phyloP scores from a whole-genome alignment of 352 stramenopile species.

The Phytophthora pini region DNA sequence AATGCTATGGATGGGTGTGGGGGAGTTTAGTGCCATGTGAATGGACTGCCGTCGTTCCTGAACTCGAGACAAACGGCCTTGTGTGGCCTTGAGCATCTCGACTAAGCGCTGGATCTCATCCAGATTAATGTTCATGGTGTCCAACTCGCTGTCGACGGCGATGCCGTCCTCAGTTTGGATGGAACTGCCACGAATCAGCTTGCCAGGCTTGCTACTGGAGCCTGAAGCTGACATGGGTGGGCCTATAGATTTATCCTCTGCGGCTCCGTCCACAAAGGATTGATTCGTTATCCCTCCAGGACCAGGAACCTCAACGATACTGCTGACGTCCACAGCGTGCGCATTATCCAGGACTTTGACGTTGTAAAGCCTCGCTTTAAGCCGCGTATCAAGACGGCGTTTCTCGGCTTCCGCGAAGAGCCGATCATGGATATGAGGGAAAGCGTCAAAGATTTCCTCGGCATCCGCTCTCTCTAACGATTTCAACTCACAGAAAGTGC shows the following conservation, averaged over 20 bases:
- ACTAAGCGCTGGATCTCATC: slow-evolving; percentile 53
- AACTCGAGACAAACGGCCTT: slow-evolving; percentile 47
- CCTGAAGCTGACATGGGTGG: slow-evolving; percentile 21
- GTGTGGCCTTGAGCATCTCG: slow-evolving; percentile 42
- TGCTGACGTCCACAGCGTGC: slow-evolving; percentile 61
- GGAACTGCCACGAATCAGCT: slow-evolving; percentile 42
- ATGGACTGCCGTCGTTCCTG: slow-evolving; percentile 52
- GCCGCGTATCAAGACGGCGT: slow-evolving; percentile 51
- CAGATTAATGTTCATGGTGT: slow-evolving; percentile 54
- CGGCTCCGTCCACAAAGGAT: slow-evolving; percentile 46
- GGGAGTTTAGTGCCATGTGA: slow-evolving; percentile 41
- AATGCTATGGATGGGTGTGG: slow-evolving; percentile 21
- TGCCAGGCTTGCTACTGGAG: slow-evolving; percentile 20
- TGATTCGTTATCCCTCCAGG: slow-evolving; percentile 35
- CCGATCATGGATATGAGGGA: slow-evolving; percentile 64
- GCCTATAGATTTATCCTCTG: slow-evolving; percentile 16
- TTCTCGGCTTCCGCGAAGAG: slow-evolving; percentile 67
- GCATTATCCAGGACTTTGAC: slow-evolving; percentile 77
- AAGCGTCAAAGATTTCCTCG: slow-evolving; percentile 66
- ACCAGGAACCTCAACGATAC: slow-evolving; percentile 48
- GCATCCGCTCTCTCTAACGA: slow-evolving; percentile 52
- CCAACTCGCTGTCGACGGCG: slow-evolving; percentile 53
- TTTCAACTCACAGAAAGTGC: slow-evolving; percentile 72
- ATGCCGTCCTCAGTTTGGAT: slow-evolving; percentile 50
- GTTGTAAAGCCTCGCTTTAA: slow-evolving; percentile 55